Conservation (phyloP, 768 basidiomycete genomes). For the Agrocybe pediades region DNA sequence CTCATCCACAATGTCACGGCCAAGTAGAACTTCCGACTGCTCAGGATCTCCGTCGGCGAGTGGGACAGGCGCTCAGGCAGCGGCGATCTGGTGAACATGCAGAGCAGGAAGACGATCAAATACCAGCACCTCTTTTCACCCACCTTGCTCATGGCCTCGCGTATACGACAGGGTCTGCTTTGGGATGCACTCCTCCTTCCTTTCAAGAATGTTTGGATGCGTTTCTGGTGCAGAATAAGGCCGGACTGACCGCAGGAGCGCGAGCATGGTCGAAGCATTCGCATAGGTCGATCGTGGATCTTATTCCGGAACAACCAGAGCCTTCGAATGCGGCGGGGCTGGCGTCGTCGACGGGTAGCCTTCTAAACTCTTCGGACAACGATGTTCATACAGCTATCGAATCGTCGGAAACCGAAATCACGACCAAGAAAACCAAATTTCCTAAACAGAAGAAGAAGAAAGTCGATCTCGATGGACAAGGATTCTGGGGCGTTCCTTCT, state of each 20-base stretch:
- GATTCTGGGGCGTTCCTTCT: conserved; percentile 63
- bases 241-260: conserved; percentile 56
- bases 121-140: conserved; percentile 32
- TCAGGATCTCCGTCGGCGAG: conserved; percentile 33
- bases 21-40: conserved; percentile 48
- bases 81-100: not conserved
- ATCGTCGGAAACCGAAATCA: not conserved
- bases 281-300: conserved; percentile 48
- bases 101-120: not conserved
- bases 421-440: conserved; percentile 8
- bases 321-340: not conserved
- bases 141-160: conserved; percentile 57
- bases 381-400: not conserved
- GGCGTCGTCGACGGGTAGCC: not conserved
- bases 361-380: not conserved
- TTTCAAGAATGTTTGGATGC: conserved; percentile 51
- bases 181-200: conserved; percentile 51
- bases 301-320: not conserved
- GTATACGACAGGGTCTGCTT: conserved; percentile 60
- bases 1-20: conserved; percentile 43
- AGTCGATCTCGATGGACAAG: conserved; percentile 23
- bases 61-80: conserved; percentile 24
- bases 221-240: conserved; percentile 50
- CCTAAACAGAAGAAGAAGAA: conserved; percentile 9
- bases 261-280: conserved; percentile 71